phyloP scores from a whole-genome alignment of 164 flowering plant species.

The Tinospora cordifolia region DNA sequence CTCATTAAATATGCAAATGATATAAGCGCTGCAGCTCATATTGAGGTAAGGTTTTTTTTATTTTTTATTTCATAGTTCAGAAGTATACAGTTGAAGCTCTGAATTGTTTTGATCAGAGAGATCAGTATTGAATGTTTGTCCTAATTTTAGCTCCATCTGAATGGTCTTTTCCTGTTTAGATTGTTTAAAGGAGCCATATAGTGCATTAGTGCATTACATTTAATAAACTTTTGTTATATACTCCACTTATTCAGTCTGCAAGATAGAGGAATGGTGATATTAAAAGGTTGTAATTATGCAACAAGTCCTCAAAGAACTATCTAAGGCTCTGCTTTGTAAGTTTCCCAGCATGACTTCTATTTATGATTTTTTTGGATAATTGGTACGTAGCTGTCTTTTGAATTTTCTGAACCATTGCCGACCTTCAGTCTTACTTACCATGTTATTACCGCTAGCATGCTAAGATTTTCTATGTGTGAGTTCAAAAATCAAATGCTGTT shows the following conservation, averaged over 20 bases:
- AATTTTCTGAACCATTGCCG: too few relatives aligned
- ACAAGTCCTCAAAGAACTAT: not conserved
- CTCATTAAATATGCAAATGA: slow-evolving; percentile 14
- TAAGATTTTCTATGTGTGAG: too few relatives aligned
- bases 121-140: not conserved
- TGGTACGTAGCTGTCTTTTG: too few relatives aligned
- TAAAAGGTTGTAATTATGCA: not conserved
- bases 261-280: not conserved
- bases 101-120: not conserved
- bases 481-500: not conserved
- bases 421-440: too few relatives aligned
- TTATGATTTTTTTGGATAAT: too few relatives aligned
- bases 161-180: too few relatives aligned
- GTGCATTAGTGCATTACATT: too few relatives aligned
- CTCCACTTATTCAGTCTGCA: not conserved
- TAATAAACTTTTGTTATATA: not conserved
- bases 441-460: too few relatives aligned
- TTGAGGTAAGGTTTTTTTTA: slow-evolving; percentile 9
- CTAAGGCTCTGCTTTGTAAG: not conserved
- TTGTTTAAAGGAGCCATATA: too few relatives aligned
- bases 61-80: not conserved
- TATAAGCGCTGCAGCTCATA: slow-evolving; percentile 7
- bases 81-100: not conserved
- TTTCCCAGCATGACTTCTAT: too few relatives aligned
- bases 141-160: not conserved